These are phyloP conservation scores for Aureobasidium vineae DNA, from an alignment of 2,329 filamentous ascomycete genomes.

Conservation along the genomic window DNA sequence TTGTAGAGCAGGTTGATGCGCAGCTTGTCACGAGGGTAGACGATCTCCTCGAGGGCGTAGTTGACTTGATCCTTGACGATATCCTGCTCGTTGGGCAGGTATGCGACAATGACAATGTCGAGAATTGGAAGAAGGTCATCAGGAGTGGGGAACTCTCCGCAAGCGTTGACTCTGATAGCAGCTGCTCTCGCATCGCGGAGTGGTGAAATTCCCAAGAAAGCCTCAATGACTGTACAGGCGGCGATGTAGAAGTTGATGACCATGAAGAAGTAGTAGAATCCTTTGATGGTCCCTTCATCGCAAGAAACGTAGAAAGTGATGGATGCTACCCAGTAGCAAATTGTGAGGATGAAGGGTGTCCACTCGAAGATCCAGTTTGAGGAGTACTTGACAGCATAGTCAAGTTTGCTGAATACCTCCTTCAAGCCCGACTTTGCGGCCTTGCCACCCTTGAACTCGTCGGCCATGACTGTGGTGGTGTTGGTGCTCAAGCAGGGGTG, in stretches of 20 bases:
- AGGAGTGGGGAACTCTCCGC: constrained; percentile 32
- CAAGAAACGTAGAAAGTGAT: constrained; percentile 37
- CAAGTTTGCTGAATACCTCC: constrained; percentile 1
- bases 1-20: constrained; percentile 52
- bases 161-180: constrained; percentile 33
- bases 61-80: constrained; percentile 51
- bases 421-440: constrained; percentile 7
- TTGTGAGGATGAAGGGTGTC: constrained; percentile 36
- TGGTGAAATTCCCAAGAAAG: constrained; percentile 36
- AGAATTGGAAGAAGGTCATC: constrained; percentile 42
- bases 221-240: constrained; percentile 34
- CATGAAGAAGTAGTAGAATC: constrained; percentile 40
- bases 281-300: constrained; percentile 33
- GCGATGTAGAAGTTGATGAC: constrained; percentile 38
- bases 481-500: not conserved
- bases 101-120: constrained; percentile 52
- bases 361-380: constrained; percentile 37
- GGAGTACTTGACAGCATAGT: constrained; percentile 11
- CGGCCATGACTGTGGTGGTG: constrained; percentile 6
- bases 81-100: constrained; percentile 52
- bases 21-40: constrained; percentile 49
- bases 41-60: constrained; percentile 49
- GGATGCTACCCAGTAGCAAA: constrained; percentile 35
- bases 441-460: constrained; percentile 18
- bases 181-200: constrained; percentile 35